Evolutionary conservation across 257 asterid genomes (phyloP).

Genomic region (Anisodus tanguticus): DNA sequence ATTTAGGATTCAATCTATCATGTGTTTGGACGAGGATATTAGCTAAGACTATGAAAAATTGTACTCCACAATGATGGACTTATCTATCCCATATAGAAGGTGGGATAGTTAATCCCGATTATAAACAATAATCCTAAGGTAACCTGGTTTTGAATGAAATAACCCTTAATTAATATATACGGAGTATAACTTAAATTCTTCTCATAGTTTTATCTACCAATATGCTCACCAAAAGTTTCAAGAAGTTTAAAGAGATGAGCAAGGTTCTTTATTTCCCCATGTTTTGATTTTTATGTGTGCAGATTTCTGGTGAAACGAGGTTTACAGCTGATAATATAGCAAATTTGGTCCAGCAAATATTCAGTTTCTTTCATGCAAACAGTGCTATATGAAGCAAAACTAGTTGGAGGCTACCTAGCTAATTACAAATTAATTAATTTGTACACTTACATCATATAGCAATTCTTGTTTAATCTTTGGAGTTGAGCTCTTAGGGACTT

Average conservation of each 20-base stretch:
- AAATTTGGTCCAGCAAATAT: constrained; percentile 86
- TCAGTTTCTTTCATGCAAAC: constrained; percentile 78
- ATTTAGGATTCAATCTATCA: too few relatives aligned
- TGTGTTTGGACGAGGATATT: too few relatives aligned
- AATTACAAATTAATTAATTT: not conserved
- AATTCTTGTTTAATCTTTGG: constrained; percentile 19
- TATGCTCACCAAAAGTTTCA: too few relatives aligned
- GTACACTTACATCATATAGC: not conserved
- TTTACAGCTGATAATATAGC: constrained; percentile 89
- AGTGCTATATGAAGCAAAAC: constrained; percentile 42
- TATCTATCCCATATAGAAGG: too few relatives aligned
- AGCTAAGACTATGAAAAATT: too few relatives aligned
- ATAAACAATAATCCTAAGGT: too few relatives aligned
- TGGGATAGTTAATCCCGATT: too few relatives aligned
- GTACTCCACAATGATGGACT: too few relatives aligned
- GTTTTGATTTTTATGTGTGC: constrained; percentile 29
- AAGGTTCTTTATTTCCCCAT: not conserved
- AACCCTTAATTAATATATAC: too few relatives aligned
- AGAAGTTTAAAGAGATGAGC: too few relatives aligned
- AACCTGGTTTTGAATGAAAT: too few relatives aligned
- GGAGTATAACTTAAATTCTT: not conserved
- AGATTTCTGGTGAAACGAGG: constrained; percentile 76
- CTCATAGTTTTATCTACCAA: too few relatives aligned
- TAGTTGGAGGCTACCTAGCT: not conserved
- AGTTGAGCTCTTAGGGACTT: not conserved